A percentile compares a stretch with the other conserved stretches of the same genome.
Conservation (phyloP, 805 yeast species). For the Priceomyces castillae region DNA sequence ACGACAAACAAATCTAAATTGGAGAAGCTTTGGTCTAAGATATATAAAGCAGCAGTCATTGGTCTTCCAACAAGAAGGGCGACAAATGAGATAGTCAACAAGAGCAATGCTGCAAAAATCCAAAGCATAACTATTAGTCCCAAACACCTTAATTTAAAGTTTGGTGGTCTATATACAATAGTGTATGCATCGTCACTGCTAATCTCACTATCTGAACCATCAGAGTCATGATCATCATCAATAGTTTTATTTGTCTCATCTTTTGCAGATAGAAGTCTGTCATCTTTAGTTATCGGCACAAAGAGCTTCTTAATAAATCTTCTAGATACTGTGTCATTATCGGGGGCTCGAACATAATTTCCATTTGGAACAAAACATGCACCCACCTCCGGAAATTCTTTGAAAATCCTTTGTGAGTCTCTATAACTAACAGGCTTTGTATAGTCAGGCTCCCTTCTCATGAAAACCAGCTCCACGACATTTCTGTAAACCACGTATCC, state of each 20-base stretch:
- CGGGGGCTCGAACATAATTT: constrained; percentile 80
- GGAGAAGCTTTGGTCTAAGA: constrained; percentile 1
- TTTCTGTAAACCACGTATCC: constrained; percentile 64
- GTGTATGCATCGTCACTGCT: constrained; percentile 49
- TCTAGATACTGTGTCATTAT: constrained; percentile 70
- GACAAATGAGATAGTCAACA: constrained; percentile 18
- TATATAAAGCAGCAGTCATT: constrained; percentile 9
- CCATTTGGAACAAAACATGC: constrained; percentile 82
- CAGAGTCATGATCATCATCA: constrained; percentile 24
- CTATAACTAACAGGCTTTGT: constrained; percentile 50
- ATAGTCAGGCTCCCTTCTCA: constrained; percentile 50
- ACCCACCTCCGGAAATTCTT: constrained; percentile 35
- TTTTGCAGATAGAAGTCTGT: constrained; percentile 44
- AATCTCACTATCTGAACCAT: constrained; percentile 38
- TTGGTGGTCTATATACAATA: constrained; percentile 85
- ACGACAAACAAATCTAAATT: not conserved
- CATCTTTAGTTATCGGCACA: constrained; percentile 79
- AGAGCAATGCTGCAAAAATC: constrained; percentile 39
- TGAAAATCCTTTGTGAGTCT: constrained; percentile 46
- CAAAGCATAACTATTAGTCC: constrained; percentile 47
- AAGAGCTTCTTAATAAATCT: constrained; percentile 64
- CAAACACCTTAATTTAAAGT: constrained; percentile 59
- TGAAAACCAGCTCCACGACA: constrained; percentile 41
- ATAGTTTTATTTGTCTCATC: constrained; percentile 8
- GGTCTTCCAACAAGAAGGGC: constrained; percentile 33